These are phyloP conservation scores for Globisporangium paroecandrum DNA, from an alignment of 352 stramenopile species.

Conservation along the genomic window DNA sequence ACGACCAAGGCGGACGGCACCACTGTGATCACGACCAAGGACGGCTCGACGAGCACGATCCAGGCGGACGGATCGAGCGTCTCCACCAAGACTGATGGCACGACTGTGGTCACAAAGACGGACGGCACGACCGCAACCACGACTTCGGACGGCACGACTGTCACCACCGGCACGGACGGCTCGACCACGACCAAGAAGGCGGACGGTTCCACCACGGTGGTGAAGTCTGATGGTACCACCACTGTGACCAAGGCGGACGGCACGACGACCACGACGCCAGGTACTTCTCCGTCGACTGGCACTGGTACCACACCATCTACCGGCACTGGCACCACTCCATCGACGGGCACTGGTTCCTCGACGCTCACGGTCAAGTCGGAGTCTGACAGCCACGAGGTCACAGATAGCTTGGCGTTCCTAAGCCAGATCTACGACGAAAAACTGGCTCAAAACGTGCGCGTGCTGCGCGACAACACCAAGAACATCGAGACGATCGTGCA, in stretches of 20 bases:
- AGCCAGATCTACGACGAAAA: constrained; percentile 47
- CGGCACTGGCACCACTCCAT: constrained; percentile 12
- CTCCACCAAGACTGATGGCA: constrained; percentile 11
- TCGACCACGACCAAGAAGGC: constrained; percentile 13
- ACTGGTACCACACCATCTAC: constrained; percentile 4
- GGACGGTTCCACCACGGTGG: constrained; percentile 9
- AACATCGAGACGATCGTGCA: constrained; percentile 58
- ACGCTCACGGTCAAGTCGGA: constrained; percentile 16
- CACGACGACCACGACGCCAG: constrained; percentile 8
- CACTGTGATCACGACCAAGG: constrained; percentile 3
- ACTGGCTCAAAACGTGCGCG: constrained; percentile 44
- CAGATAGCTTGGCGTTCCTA: constrained; percentile 39
- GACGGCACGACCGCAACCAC: constrained; percentile 4
- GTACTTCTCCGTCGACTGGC: constrained; percentile 11
- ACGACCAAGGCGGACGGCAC: constrained; percentile 12
- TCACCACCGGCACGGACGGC: background rate
- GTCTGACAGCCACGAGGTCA: constrained; percentile 22
- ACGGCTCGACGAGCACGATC: constrained; percentile 4
- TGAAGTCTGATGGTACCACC: constrained; percentile 3
- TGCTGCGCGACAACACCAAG: constrained; percentile 45
- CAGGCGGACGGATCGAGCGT: constrained; percentile 9
- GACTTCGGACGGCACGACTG: constrained; percentile 12
- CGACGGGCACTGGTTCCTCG: constrained; percentile 10
- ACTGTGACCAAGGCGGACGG: constrained; percentile 12
- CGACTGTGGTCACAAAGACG: background rate